A percentile compares a stretch with the other conserved stretches of the same genome.
Evolutionary conservation across 495 filamentous ascomycete species (phyloP).

Genomic region (Usnea hakonensis): DNA sequence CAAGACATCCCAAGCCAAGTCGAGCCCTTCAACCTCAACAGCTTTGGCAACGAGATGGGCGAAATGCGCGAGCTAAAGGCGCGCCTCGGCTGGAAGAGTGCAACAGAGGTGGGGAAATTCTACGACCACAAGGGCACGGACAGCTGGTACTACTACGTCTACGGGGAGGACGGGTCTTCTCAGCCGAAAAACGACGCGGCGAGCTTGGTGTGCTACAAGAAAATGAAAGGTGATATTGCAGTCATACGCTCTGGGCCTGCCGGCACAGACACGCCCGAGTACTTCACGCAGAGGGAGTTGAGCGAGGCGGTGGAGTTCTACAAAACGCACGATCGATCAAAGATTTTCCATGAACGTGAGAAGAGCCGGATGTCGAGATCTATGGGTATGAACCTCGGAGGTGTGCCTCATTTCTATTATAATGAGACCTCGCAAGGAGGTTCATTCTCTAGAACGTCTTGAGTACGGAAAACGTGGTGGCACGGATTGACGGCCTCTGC

Average conservation of each 20-base stretch:
- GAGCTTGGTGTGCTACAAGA: neutral
- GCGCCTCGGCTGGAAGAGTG: neutral
- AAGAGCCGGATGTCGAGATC: no score
- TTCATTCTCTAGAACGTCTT: no score
- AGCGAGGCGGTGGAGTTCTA: neutral
- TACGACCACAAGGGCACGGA: neutral
- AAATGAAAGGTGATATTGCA: neutral
- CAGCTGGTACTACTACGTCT: neutral
- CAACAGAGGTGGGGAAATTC: neutral
- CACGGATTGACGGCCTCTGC: no score
- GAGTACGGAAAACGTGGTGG: no score
- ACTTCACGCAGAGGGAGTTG: neutral
- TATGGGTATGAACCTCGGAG: no score
- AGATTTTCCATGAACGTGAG: no score
- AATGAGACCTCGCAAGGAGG: no score
- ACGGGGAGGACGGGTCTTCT: neutral
- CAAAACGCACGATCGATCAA: neutral
- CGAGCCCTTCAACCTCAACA: neutral
- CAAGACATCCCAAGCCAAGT: neutral
- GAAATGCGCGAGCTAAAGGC: neutral
- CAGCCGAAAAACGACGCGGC: neutral
- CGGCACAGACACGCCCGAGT: neutral
- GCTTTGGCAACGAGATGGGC: neutral
- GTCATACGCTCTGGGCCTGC: neutral
- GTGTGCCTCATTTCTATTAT: no score